Conservation (phyloP, 1,284 basidiomycete genomes). For the Leccinum fuscescens region DNA sequence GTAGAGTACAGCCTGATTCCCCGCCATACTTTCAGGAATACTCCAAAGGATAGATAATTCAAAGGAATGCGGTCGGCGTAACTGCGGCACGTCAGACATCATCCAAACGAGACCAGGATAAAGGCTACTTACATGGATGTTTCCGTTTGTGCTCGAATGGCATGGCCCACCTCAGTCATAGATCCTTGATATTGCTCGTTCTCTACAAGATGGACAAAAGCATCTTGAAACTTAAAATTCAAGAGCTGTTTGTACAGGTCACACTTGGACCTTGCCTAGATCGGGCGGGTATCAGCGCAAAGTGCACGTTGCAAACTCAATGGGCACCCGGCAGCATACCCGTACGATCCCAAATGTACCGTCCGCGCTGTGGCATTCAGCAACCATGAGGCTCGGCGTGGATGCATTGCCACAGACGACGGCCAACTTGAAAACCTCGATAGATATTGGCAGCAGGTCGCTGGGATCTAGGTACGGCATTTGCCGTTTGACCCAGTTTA, state of each 20-base stretch:
- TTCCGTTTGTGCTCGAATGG: conserved; percentile 58
- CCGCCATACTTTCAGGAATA: conserved; percentile 34
- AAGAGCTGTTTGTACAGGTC: conserved; percentile 82
- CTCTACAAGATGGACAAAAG: conserved; percentile 65
- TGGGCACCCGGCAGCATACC: conserved; percentile 40
- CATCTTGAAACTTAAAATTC: conserved; percentile 66
- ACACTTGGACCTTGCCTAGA: conserved; percentile 70
- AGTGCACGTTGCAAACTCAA: neutral
- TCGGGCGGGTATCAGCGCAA: conserved; percentile 6
- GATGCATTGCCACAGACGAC: conserved; percentile 83
- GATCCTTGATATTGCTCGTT: conserved; percentile 74
- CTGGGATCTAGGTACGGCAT: conserved; percentile 72
- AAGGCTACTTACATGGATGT: conserved; percentile 44
- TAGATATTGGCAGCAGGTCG: conserved; percentile 78
- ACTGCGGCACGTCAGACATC: conserved; percentile 19
- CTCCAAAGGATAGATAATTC: conserved; percentile 29
- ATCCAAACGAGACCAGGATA: neutral
- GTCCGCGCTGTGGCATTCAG: conserved; percentile 69
- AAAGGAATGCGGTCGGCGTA: conserved; percentile 32
- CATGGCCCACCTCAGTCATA: conserved; percentile 64
- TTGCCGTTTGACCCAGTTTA: conserved; percentile 55
- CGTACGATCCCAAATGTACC: conserved; percentile 79
- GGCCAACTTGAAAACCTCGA: conserved; percentile 71
- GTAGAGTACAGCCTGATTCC: conserved; percentile 46
- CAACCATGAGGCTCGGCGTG: conserved; percentile 77